Evolutionary conservation across 352 stramenopile genomes (phyloP).

Genomic region (Phytophthora megakarya): DNA sequence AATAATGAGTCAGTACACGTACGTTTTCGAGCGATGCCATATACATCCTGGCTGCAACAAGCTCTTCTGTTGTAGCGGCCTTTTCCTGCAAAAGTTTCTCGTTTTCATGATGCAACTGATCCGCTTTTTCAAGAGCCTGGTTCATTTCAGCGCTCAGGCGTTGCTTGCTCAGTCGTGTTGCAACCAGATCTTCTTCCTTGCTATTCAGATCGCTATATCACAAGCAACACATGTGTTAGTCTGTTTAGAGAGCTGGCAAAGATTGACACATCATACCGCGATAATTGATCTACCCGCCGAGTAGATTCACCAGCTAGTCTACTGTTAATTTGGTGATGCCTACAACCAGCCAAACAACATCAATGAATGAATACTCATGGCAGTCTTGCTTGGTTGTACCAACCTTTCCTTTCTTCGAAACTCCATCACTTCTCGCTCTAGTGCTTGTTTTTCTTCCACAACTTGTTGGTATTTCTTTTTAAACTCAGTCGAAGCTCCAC

Average conservation of each 20-base stretch:
- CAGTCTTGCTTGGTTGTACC: background rate
- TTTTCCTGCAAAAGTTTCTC: slow-evolving; percentile 71
- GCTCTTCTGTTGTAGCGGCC: slow-evolving; percentile 58
- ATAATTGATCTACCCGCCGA: slow-evolving; percentile 60
- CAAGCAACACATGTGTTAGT: slow-evolving; percentile 6
- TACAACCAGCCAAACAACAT: slow-evolving; percentile 19
- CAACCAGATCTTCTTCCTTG: slow-evolving; percentile 61
- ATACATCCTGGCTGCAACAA: slow-evolving; percentile 73
- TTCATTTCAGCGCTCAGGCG: slow-evolving; percentile 61
- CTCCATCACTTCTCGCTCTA: slow-evolving; percentile 62
- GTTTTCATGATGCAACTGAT: slow-evolving; percentile 66
- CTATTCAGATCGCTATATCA: slow-evolving; percentile 52
- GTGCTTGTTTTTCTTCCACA: slow-evolving; percentile 59
- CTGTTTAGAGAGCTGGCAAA: background rate
- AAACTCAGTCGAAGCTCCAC: slow-evolving; percentile 42
- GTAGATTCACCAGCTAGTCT: slow-evolving; percentile 73
- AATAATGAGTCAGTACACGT: background rate
- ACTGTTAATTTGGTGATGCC: slow-evolving; percentile 68
- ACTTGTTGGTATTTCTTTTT: slow-evolving; percentile 72
- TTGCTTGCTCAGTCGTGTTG: slow-evolving; percentile 53
- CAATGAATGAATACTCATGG: background rate
- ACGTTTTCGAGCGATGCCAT: slow-evolving; percentile 69
- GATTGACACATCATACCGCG: slow-evolving; percentile 39
- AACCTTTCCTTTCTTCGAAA: slow-evolving; percentile 67
- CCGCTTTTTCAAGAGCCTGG: slow-evolving; percentile 56